Conservation (phyloP, 768 basidiomycete species). For the Rhizopogon sp. region DNA sequence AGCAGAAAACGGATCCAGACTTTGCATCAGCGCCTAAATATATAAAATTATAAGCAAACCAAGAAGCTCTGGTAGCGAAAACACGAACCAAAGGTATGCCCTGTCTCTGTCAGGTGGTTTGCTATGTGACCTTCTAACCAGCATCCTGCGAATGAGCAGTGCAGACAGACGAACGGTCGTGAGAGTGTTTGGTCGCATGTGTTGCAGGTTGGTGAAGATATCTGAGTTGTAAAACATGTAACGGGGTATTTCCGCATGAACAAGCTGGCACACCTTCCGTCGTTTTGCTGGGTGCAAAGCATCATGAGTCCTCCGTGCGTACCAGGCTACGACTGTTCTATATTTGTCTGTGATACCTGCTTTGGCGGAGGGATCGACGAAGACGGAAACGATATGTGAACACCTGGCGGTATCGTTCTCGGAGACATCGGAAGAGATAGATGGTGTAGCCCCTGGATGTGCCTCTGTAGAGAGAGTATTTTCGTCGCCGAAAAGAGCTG, state of each 20-base stretch:
- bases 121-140: constrained; percentile 58
- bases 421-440: constrained; percentile 8
- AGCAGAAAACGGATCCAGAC: constrained; percentile 73
- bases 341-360: constrained; percentile 42
- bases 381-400: constrained; percentile 36
- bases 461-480: constrained; percentile 5
- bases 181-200: constrained; percentile 51
- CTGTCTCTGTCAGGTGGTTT: constrained; percentile 49
- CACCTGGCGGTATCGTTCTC: constrained; percentile 16
- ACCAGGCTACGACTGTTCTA: constrained; percentile 52
- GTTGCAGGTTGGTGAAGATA: constrained; percentile 58
- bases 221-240: constrained; percentile 23
- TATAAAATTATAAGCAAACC: not conserved
- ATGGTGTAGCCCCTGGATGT: constrained; percentile 8
- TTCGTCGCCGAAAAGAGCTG: constrained; percentile 25
- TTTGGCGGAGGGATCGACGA: constrained; percentile 29
- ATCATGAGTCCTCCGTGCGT: constrained; percentile 40
- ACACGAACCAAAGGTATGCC: constrained; percentile 64
- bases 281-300: constrained; percentile 49
- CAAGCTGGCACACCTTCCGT: constrained; percentile 47
- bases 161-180: constrained; percentile 67
- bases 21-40: constrained; percentile 64
- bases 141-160: constrained; percentile 68
- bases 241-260: not conserved
- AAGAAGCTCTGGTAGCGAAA: not conserved